These are phyloP conservation scores for Alternaria incomplexa DNA, from an alignment of 2,329 filamentous ascomycete genomes.

Conservation along the genomic window DNA sequence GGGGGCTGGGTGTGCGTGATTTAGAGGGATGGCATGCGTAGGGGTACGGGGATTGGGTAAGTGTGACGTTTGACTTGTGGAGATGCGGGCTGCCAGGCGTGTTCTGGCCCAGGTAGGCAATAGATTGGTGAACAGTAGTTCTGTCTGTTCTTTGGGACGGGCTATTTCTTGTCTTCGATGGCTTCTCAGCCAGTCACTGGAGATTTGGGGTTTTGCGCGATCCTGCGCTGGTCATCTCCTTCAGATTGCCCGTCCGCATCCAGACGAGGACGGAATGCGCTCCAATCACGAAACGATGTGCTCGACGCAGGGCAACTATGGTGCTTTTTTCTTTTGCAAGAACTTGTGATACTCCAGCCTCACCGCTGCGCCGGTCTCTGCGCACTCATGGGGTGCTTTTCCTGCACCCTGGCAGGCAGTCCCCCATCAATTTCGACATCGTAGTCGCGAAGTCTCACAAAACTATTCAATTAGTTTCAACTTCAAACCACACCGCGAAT, in stretches of 20 bases:
- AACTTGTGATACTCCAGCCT: background rate
- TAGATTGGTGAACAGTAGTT: conserved; percentile 5
- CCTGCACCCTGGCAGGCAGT: background rate
- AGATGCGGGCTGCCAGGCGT: background rate
- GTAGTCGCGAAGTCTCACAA: background rate
- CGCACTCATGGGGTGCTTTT: background rate
- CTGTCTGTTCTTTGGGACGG: background rate
- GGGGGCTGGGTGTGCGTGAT: background rate
- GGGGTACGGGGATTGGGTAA: background rate
- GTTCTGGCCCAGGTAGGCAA: background rate
- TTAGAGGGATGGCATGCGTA: background rate
- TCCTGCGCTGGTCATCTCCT: background rate
- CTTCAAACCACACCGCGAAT: background rate
- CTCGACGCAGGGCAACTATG: background rate
- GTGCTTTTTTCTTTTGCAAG: background rate
- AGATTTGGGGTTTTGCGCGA: background rate
- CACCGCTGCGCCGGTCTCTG: background rate
- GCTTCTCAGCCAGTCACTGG: background rate
- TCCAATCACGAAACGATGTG: background rate
- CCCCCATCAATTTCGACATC: background rate
- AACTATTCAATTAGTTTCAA: background rate
- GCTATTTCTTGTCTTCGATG: background rate
- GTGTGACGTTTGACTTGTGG: conserved; percentile 10
- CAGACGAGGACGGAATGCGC: background rate
- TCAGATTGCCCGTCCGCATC: background rate